Evolutionary conservation across 805 yeast genomes (phyloP).

Genomic region (Cyberlindnera americana): DNA sequence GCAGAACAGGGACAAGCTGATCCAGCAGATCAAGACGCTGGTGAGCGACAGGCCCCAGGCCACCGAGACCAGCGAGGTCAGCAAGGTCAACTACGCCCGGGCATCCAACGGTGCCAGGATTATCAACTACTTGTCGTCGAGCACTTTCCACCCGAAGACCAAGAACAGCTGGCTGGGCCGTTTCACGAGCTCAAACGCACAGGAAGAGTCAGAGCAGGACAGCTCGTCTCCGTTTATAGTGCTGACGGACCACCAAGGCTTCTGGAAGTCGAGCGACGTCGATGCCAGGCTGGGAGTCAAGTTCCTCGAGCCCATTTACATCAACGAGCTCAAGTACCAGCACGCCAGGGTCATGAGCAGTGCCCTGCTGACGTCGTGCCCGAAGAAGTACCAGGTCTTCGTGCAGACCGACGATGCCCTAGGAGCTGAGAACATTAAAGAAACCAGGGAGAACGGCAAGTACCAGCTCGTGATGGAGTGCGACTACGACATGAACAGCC

Average conservation of each 20-base stretch:
- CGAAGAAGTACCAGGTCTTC: slow-evolving; percentile 32
- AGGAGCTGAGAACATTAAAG: too few relatives aligned
- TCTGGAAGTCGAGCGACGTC: slow-evolving; percentile 22
- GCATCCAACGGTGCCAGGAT: slow-evolving; percentile 32
- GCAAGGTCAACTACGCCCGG: slow-evolving; percentile 13
- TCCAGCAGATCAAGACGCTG: slow-evolving; percentile 21
- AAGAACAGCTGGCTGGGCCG: slow-evolving; percentile 3
- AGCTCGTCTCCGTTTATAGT: slow-evolving; percentile 24
- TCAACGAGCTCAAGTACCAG: slow-evolving; percentile 33
- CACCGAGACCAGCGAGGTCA: not conserved
- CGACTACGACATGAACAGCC: slow-evolving; percentile 13
- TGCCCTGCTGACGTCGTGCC: slow-evolving; percentile 38
- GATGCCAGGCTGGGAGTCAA: slow-evolving; percentile 30
- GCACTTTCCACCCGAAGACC: slow-evolving; percentile 26
- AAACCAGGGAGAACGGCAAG: not conserved
- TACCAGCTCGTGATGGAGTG: slow-evolving; percentile 13
- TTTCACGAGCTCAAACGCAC: not conserved
- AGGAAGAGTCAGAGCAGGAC: not conserved
- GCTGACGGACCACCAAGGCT: slow-evolving; percentile 23
- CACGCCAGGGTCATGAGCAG: slow-evolving; percentile 37
- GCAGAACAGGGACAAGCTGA: slow-evolving; percentile 20
- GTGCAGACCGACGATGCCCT: slow-evolving; percentile 18
- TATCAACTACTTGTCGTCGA: slow-evolving; percentile 34
- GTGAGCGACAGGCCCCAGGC: slow-evolving; percentile 11
- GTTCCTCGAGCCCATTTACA: slow-evolving; percentile 36